Percentiles rank a stretch among this genome's conserved stretches.
phyloP scores from a whole-genome alignment of 352 stramenopile genomes.

The Phytophthora ramorum region DNA sequence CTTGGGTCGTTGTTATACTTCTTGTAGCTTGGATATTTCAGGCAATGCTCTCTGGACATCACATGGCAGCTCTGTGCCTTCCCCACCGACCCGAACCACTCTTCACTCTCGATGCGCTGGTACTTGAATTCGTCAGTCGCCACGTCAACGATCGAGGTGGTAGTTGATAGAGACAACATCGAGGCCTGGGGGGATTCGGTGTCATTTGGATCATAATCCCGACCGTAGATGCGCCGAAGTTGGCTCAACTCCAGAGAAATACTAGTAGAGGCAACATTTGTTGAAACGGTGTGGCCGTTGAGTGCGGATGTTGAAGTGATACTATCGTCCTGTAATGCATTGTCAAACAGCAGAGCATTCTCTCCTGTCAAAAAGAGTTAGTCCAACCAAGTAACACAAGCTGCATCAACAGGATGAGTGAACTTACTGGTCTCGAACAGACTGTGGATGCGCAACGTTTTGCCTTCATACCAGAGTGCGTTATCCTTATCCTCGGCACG shows the following conservation, averaged over 20 bases:
- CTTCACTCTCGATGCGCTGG: conserved; percentile 24
- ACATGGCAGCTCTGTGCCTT: conserved; percentile 33
- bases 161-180: conserved; percentile 9
- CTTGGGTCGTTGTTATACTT: conserved; percentile 29
- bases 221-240: conserved; percentile 6
- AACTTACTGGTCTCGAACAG: conserved; percentile 15
- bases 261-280: conserved; percentile 4
- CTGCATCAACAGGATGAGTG: conserved; percentile 2
- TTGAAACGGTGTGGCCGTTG: not conserved
- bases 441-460: conserved; percentile 13
- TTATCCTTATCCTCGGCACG: too few species aligned
- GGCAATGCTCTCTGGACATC: conserved; percentile 30
- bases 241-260: not conserved
- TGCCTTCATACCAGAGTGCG: conserved; percentile 19
- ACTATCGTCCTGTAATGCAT: too few species aligned
- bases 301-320: not conserved
- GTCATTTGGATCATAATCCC: conserved; percentile 9
- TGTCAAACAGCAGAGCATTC: conserved; percentile 14
- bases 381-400: not conserved
- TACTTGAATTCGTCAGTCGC: conserved; percentile 31
- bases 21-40: conserved; percentile 12
- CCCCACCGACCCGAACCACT: conserved; percentile 10
- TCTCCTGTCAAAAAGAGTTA: conserved; percentile 21
- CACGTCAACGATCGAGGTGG: conserved; percentile 21
- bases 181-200: conserved; percentile 17